Percentiles rank a stretch among this genome's conserved stretches.
Evolutionary conservation across 148 eudicot genomes (phyloP).

Genomic region (Arbutus unedo): DNA sequence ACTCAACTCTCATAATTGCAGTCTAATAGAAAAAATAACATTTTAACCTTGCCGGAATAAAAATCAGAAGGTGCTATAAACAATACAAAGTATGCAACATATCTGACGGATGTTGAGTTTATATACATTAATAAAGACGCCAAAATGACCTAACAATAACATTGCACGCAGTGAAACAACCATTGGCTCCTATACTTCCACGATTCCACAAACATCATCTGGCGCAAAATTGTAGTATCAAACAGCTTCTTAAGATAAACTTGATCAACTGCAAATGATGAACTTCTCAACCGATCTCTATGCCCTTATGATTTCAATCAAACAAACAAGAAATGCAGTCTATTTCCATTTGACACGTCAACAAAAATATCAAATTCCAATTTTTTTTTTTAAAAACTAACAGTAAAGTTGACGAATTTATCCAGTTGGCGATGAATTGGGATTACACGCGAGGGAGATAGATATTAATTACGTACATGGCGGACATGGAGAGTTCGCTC

Average conservation of each 20-base stretch:
- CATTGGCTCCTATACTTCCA: neutral
- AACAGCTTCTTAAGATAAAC: neutral
- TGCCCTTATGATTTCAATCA: neutral
- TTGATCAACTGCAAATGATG: neutral
- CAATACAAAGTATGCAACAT: neutral
- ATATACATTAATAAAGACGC: neutral
- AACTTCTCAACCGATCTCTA: neutral
- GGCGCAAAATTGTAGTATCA: neutral
- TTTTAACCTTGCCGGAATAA: neutral
- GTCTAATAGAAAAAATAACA: neutral
- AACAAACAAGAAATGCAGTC: neutral
- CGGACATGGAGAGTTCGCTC: conserved; percentile 47
- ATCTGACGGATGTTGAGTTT: neutral
- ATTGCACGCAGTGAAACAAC: conserved; percentile 15
- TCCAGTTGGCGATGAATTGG: neutral
- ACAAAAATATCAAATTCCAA: neutral
- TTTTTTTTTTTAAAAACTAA: neutral
- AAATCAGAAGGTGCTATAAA: neutral
- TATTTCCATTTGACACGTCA: neutral
- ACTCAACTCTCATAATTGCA: neutral
- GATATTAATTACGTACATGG: conserved; percentile 30
- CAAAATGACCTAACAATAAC: neutral
- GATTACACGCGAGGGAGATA: neutral
- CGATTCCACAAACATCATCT: conserved; percentile 3
- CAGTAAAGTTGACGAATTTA: neutral